Percentiles rank a stretch among this genome's conserved stretches.
These are phyloP conservation scores for Rhizophora mangle DNA, from an alignment of 345 rosid species.

Conservation along the genomic window DNA sequence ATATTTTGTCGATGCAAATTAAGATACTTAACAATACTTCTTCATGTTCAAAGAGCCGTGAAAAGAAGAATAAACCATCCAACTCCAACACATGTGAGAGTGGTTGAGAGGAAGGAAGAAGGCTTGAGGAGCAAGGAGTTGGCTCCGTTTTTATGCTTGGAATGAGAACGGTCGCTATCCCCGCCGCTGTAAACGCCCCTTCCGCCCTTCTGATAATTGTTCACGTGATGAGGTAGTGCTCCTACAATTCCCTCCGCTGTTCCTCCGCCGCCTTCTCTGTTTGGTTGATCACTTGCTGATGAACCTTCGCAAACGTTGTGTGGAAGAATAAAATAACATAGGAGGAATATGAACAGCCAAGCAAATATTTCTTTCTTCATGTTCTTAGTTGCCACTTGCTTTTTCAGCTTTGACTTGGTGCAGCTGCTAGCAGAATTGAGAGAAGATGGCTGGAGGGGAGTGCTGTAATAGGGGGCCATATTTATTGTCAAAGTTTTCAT, in stretches of 20 bases:
- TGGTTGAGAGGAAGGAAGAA: conserved; percentile 6
- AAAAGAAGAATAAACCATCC: conserved; percentile 1
- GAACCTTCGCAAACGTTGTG: background rate
- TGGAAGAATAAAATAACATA: background rate
- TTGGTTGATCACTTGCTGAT: background rate
- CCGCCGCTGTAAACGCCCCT: conserved; percentile 31
- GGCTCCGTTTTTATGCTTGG: background rate
- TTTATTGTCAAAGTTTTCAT: too few species aligned
- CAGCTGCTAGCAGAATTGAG: too few species aligned
- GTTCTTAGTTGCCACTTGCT: background rate
- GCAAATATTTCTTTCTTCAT: background rate
- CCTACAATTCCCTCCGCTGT: background rate
- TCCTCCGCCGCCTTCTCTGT: background rate
- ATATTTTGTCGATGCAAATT: too few species aligned
- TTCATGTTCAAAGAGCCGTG: background rate
- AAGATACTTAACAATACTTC: too few species aligned
- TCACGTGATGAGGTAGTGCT: background rate
- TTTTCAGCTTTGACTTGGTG: conserved; percentile 10
- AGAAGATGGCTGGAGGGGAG: background rate
- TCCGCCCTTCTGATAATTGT: conserved; percentile 6
- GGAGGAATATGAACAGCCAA: background rate
- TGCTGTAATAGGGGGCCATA: background rate
- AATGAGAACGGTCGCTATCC: conserved; percentile 21
- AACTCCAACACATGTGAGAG: background rate
- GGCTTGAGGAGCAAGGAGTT: background rate